Base-by-base conservation (phyloP, 1,284 basidiomycete species). In the Cryptococcus neoformans region DNA sequence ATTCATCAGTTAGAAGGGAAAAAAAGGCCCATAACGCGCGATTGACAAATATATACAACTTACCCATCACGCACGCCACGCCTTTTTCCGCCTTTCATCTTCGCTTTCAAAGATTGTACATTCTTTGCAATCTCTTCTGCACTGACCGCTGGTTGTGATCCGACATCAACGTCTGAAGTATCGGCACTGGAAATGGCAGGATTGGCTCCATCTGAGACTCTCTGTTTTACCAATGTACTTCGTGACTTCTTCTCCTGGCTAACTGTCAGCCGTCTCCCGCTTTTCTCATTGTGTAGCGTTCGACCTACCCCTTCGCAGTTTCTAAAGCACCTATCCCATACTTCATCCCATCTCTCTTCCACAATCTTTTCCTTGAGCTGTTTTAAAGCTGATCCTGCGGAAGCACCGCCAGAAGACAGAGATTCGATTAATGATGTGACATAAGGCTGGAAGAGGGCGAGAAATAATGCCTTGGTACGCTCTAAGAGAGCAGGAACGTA, bases 81-180 rank as follows among this genome's bases (percentile, higher is more conserved):
- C 79, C 72, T 72, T 81, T 70, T 84, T 14, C 68, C 49, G 11
- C 68, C 66, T 44, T 72, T 72, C 65, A 95, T 79, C 41, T 91
- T 83, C 54, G 84, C 87, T 74, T 94, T 96, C 54, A 98, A 81
- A 0, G 90, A 91, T 68, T 93, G 88, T 1, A 96, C 89, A 69
- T 94, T 97, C 66, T 89, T 84, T 9, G 93, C 87, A 65, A 98
- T 97, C 68, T 92, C 87, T 69, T 94, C 87, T 54, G 90, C 90
- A 62, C 70, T 69, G 5, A 75, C 56, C 0, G 68, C 62, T 2
- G 60, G 36, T n/a, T 16, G 8, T 8, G 17, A 16, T 21, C 54
- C 54, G 45, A 65, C 62, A 41, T 65, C 64, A 0, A 66, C 66
- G 3, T 60, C 42, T 4, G 59, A 60, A 8, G 57, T 58, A 37